Evolutionary conservation across 495 filamentous ascomycete species (phyloP).

Genomic region (Aspergillus coremiiformis): DNA sequence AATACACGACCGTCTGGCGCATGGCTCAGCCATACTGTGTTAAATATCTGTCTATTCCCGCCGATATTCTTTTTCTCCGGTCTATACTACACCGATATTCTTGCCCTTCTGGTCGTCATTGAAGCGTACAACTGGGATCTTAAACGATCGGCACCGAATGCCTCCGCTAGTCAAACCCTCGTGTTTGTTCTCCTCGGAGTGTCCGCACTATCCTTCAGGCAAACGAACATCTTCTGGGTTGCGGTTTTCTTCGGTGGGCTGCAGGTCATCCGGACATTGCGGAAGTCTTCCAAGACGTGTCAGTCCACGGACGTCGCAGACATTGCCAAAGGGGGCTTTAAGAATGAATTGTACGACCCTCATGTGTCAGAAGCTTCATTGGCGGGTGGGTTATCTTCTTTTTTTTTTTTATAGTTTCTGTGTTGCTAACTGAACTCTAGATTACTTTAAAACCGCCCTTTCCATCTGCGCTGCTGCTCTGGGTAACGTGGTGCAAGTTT

Average conservation of each 20-base stretch:
- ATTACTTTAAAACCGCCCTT: constrained; percentile 51
- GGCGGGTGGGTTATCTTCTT: constrained; percentile 39
- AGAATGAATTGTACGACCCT: constrained; percentile 60
- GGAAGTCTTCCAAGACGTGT: constrained; percentile 21
- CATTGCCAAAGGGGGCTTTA: constrained; percentile 28
- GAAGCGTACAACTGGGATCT: constrained; percentile 59
- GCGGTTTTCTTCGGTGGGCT: constrained; percentile 76
- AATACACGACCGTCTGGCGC: constrained; percentile 34
- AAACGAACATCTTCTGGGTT: constrained; percentile 97
- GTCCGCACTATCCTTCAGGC: constrained; percentile 64
- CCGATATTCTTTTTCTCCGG: constrained; percentile 91
- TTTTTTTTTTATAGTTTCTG: background rate
- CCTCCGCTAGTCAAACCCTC: constrained; percentile 18
- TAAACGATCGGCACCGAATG: constrained; percentile 16
- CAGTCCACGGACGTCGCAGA: constrained; percentile 17
- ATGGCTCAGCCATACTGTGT: constrained; percentile 50
- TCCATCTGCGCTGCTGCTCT: constrained; percentile 54
- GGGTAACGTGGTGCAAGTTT: constrained; percentile 41
- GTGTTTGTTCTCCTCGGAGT: constrained; percentile 50
- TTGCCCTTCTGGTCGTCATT: constrained; percentile 53
- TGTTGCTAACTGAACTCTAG: constrained; percentile 33
- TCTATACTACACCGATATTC: constrained; percentile 88
- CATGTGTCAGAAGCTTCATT: constrained; percentile 46
- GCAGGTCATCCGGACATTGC: constrained; percentile 48
- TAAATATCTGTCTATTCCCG: constrained; percentile 84